A percentile compares a stretch with the other conserved stretches of the same genome.
Conservation (phyloP, 805 yeast genomes). For the Babjeviella inositovora region DNA sequence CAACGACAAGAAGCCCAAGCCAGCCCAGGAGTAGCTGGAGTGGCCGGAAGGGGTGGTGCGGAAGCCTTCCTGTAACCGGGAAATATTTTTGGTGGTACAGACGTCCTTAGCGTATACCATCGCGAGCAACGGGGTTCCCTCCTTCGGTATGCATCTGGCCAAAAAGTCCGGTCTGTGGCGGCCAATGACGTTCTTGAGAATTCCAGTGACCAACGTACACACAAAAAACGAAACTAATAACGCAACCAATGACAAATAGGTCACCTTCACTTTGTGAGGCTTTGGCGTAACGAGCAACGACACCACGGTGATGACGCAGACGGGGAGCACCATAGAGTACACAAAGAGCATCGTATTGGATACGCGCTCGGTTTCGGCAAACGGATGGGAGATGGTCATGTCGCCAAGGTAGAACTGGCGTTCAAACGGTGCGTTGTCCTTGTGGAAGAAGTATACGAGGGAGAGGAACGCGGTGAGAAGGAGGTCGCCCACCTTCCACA, state of each 20-base stretch:
- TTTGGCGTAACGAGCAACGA: constrained; percentile 23
- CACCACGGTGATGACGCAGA: constrained; percentile 13
- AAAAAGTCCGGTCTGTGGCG: constrained; percentile 87
- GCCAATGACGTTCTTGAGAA: constrained; percentile 73
- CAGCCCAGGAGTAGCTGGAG: constrained; percentile 55
- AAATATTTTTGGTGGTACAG: constrained; percentile 35
- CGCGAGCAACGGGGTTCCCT: constrained; percentile 31
- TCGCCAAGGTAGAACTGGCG: constrained; percentile 70
- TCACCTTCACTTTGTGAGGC: constrained; percentile 36
- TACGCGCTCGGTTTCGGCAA: constrained; percentile 61
- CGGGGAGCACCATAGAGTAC: constrained; percentile 37
- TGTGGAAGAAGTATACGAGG: no score
- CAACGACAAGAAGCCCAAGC: constrained; percentile 42
- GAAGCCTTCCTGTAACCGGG: constrained; percentile 46
- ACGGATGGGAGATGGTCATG: constrained; percentile 67
- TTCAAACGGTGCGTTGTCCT: constrained; percentile 42
- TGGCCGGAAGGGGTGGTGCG: constrained; percentile 79
- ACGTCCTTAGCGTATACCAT: constrained; percentile 48
- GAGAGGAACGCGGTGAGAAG: no score
- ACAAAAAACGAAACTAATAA: constrained; percentile 40
- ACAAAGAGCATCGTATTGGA: constrained; percentile 33
- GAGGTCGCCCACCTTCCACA: no score
- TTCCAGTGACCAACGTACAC: constrained; percentile 51
- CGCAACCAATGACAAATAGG: constrained; percentile 55
- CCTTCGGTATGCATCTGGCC: constrained; percentile 64